A percentile compares a stretch with the other conserved stretches of the same genome.
Evolutionary conservation across 805 yeast species (phyloP).

Genomic region (Candida tallmaniae): DNA sequence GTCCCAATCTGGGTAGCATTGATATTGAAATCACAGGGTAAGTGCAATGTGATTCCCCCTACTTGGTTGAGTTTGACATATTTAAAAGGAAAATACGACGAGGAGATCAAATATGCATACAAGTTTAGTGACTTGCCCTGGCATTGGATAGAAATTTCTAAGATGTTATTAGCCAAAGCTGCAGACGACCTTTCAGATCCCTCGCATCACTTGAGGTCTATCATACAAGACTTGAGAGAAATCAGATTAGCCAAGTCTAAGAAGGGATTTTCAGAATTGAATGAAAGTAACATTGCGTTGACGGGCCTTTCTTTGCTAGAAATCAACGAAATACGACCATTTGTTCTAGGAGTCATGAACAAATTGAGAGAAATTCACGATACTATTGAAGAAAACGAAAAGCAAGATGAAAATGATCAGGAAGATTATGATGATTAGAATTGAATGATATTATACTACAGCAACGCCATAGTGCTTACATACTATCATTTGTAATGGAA

Average conservation of each 20-base stretch:
- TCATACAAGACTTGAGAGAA: constrained; percentile 81
- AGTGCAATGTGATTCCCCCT: constrained; percentile 84
- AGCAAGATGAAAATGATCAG: constrained; percentile 10
- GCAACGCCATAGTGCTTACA: too few species aligned
- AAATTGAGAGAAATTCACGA: constrained; percentile 58
- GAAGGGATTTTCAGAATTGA: constrained; percentile 71
- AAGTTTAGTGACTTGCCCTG: constrained; percentile 73
- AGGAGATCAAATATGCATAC: constrained; percentile 54
- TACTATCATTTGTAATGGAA: too few species aligned
- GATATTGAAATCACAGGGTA: constrained; percentile 74
- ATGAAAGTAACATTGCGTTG: constrained; percentile 77
- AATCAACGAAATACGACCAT: constrained; percentile 83
- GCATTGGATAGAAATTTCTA: constrained; percentile 84
- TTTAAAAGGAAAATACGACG: constrained; percentile 56
- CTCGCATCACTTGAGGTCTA: constrained; percentile 61
- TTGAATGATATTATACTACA: not conserved
- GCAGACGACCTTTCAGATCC: constrained; percentile 76
- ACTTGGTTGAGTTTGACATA: constrained; percentile 64
- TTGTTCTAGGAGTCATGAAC: constrained; percentile 76
- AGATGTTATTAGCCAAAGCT: constrained; percentile 63
- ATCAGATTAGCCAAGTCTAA: constrained; percentile 75
- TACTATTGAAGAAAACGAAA: constrained; percentile 14
- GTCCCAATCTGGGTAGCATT: constrained; percentile 90
- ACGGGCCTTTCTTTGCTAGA: constrained; percentile 82
- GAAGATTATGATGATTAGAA: not conserved